Conservation (phyloP, 2,329 filamentous ascomycete species). For the Alternaria gansuensis region DNA sequence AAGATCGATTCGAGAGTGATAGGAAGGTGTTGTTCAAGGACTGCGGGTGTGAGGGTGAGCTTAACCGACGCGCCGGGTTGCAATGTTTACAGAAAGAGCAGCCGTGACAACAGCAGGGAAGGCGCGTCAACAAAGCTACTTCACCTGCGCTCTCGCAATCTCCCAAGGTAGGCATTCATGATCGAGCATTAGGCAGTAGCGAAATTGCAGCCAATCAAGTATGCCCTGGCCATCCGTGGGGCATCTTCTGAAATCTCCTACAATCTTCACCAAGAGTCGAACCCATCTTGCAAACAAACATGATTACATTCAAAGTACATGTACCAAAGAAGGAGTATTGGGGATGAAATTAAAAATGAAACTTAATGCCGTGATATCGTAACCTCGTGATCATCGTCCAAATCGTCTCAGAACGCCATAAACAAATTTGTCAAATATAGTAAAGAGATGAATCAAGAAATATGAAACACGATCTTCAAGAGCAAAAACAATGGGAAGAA, state of each 20-base stretch:
- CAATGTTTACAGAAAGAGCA: slow-evolving; percentile 5
- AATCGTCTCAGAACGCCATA: slow-evolving; percentile 3
- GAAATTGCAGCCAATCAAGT: neutral
- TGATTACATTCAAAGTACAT: slow-evolving; percentile 1
- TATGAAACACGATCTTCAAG: neutral
- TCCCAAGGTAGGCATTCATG: neutral
- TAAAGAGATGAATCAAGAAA: neutral
- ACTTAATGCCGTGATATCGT: slow-evolving; percentile 7
- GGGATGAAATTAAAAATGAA: neutral
- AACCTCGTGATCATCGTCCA: slow-evolving; percentile 5
- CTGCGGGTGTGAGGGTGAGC: neutral
- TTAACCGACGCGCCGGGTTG: neutral
- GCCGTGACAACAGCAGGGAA: slow-evolving; percentile 9
- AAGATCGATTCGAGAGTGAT: neutral
- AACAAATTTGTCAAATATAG: neutral
- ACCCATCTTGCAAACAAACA: neutral
- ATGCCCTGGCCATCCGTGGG: neutral
- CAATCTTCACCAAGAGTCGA: neutral
- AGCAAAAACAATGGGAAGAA: neutral
- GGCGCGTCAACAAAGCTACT: neutral
- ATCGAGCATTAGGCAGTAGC: neutral
- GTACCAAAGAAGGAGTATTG: slow-evolving; percentile 3
- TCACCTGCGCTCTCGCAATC: neutral
- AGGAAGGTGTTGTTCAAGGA: neutral
- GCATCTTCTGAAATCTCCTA: neutral